phyloP scores from a whole-genome alignment of 148 eudicot species.

The Silene uniflora region DNA sequence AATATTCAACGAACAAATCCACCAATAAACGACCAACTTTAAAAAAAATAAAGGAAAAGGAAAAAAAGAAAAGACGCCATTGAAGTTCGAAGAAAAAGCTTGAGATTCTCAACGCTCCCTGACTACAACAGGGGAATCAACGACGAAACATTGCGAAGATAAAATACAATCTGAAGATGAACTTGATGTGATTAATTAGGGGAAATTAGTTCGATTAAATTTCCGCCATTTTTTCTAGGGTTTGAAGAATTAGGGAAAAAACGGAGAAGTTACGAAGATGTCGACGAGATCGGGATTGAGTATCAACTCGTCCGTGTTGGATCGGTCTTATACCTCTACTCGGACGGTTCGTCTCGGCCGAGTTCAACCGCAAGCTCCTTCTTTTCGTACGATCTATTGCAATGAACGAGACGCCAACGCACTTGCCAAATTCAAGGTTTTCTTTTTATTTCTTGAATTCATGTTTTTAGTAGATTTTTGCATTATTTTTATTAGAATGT shows the following conservation, averaged over 20 bases:
- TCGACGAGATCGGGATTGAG: constrained; percentile 28
- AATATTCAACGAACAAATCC: neutral
- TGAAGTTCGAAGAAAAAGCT: neutral
- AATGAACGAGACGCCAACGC: constrained; percentile 42
- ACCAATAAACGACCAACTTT: constrained; percentile 1
- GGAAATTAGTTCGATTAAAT: neutral
- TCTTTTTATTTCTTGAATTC: neutral
- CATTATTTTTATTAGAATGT: neutral
- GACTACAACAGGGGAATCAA: neutral
- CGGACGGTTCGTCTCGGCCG: constrained; percentile 42
- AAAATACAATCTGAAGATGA: neutral
- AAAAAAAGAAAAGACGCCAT: constrained; percentile 3
- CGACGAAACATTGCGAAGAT: neutral
- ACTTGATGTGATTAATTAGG: neutral
- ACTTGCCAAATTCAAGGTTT: constrained; percentile 42
- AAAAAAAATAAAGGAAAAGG: neutral
- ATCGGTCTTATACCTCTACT: constrained; percentile 27
- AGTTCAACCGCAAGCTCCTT: constrained; percentile 47
- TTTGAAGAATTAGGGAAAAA: constrained; percentile 19
- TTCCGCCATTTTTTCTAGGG: neutral
- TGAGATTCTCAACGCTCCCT: neutral
- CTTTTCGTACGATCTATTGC: constrained; percentile 41
- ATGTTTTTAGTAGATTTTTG: neutral
- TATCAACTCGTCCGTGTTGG: constrained; percentile 13
- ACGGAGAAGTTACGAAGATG: constrained; percentile 15